Base-by-base conservation (phyloP, 2,329 filamentous ascomycete species). In the Aphanocladium album region DNA sequence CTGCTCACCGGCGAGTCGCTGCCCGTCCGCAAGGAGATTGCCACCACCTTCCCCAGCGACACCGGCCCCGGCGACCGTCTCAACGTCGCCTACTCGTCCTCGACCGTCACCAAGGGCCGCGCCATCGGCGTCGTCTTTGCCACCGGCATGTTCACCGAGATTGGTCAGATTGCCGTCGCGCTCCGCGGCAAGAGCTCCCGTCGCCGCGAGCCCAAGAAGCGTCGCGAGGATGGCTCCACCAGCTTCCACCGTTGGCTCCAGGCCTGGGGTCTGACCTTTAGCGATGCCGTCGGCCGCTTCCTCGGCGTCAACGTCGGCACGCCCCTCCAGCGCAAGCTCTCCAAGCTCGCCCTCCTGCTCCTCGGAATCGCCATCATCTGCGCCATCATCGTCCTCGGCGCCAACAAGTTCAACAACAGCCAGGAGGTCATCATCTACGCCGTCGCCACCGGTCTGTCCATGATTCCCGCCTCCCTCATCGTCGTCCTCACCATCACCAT, bases 281-380 rank as follows among this genome's bases (percentile, higher is more conserved):
- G 67, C 8, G 69, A 73, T 57, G 73, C 72, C 19, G 65, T 73
- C 52, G 76, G 76, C 21, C 73, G 77, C 63, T 78, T 83, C 68
- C 80, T 83, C 56, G 81, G 77, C 52, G 70, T 78, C 62, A 74
- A 72, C 43, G 74, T 84, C 35, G 88, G 88, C 43, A 90, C 88
- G 14, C 88, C 88, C 1, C 77, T 91, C 35, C 87, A 89, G 71
- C 83, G 82, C 65, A 89, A 87, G 70, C 75, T 90, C 52, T 87
- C 85, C 67, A 87, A 88, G 71, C 82, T 91, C 60, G 88, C 88
- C 6, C 80, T 89, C 27, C 72, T 87, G 2, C 81, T 90, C 2
- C 89, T 90, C 67, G 83, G 79, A 52, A 81, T 87, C 37, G 88
- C 77, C 49, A 67, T 79, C 39, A 62, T 79, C 56, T 76, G 77